Base-by-base conservation (phyloP, 345 rosid species). In the Rubroshorea leprosula region DNA sequence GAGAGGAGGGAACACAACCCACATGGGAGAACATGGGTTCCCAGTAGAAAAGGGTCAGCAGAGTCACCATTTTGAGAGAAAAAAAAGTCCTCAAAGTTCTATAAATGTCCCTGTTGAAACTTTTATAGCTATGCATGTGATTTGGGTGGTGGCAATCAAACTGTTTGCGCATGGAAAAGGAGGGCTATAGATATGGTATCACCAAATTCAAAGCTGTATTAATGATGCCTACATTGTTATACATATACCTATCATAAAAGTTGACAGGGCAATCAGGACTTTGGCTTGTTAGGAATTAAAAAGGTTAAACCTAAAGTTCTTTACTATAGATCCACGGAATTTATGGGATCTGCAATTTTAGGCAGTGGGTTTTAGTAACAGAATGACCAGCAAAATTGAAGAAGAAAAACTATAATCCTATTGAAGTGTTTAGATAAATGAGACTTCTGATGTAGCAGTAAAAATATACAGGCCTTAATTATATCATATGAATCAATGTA, bases 1-100 rank as follows among this genome's bases (percentile, higher is more conserved):
- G 22, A 38, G 1, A 0, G n/a, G 21, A 44, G 66, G 71, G 19
- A 41, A 69, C 60, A 69, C 31, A 47, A 23, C n/a, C 24, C 73
- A 69, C 73, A 69, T 63, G 73, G 64, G 64, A 47, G 64, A 57
- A 63, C 64, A 60, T 69, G 68, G 39, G 15, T 8, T 49, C 52
- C 39, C 17, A 60, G 18, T 14, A 18, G 18, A 23, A 47, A 52
- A 27, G 35, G 10, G 46, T 55, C 66, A 39, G 44, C 71, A 47
- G 54, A n/a, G n/a, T n/a, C n/a, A n/a, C n/a, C n/a, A n/a, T n/a
- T n/a, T n/a, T n/a, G n/a, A n/a, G n/a, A n/a, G n/a, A n/a, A n/a
- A n/a, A n/a, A n/a, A n/a, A n/a, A n/a, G n/a, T n/a, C n/a, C n/a
- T n/a, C n/a, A n/a, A n/a, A n/a, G n/a, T n/a, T n/a, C n/a, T n/a